Base-by-base conservation (phyloP, 2,329 filamentous ascomycete species). In the Pseudocercospora fuligena region DNA sequence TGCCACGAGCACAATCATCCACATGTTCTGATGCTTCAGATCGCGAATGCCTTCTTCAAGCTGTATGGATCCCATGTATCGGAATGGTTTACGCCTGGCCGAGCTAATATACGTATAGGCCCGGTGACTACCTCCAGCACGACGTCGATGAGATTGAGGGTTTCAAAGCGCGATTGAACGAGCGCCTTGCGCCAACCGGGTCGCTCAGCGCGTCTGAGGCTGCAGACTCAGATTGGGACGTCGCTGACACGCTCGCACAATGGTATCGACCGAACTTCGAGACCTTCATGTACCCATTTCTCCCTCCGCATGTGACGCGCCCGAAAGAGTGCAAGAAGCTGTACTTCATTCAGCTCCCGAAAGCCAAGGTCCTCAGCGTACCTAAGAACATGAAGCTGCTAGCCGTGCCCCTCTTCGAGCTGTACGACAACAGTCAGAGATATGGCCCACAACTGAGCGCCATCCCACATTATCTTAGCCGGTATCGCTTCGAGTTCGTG, bases 361-460 rank as follows among this genome's bases (percentile, higher is more conserved):
- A 93, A 80, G 93, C 90, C 74, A 98, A 97, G 83, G 92, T 98
- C 14, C 86, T 99, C 51, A 96, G 92, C 75, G 95, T 99, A 8
- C 95, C 95, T 0, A 99, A 99, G 84, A 99, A 99, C 82, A 98
- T 99, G 95, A 99, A 99, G 80, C 89, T 99, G 25, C 90, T 99
- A 47, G 95, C 95, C 1, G 95, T 99, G 1, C 95, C 95, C 0
- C 86, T 99, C 0, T 98, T 98, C 81, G 95, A 99, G 82, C 88
- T 99, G 46, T 99, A 99, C 83, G 95, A 99, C 76, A 99, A 99
- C 80, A 97, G 93, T 0, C 91, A 90, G 12, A 87, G 95, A 66
- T 99, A 99, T 78, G 95, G 95, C 0, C 95, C 95, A 4, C 95
- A 99, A 78, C 88, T 99, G 16, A 97, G 94, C 1, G 95, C 95